Percentiles rank a stretch among this genome's conserved stretches.
Evolutionary conservation across 2,329 filamentous ascomycete species (phyloP).

Genomic region (Trichoderma semiorbis): DNA sequence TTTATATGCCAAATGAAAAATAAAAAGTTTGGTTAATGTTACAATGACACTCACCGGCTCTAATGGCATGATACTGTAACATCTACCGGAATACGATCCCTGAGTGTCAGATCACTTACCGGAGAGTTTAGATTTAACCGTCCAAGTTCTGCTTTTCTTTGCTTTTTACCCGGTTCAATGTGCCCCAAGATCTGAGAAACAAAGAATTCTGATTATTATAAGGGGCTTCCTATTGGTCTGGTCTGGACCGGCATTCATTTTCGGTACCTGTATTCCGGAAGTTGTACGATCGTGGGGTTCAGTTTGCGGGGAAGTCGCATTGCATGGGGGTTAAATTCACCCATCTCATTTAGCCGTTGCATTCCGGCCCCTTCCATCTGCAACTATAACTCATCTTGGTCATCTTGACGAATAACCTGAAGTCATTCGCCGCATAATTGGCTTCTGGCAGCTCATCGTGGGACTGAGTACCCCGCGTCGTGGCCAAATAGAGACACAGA

Average conservation of each 20-base stretch:
- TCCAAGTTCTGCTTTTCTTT: not conserved
- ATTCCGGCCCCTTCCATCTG: not conserved
- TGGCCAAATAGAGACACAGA: not conserved
- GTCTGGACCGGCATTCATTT: not conserved
- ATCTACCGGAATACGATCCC: not conserved
- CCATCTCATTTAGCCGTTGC: not conserved
- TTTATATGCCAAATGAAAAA: not conserved
- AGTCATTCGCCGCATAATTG: not conserved
- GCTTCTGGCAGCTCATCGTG: not conserved
- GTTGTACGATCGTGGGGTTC: not conserved
- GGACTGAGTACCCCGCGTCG: not conserved
- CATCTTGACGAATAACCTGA: not conserved
- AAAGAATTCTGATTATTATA: not conserved
- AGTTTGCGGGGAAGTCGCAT: not conserved
- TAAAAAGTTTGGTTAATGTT: not conserved
- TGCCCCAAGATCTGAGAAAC: not conserved
- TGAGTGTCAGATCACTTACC: not conserved
- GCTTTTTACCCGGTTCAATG: not conserved
- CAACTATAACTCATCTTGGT: not conserved
- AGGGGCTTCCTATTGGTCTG: not conserved
- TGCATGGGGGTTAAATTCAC: not conserved
- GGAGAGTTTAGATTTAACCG: not conserved
- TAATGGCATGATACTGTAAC: not conserved
- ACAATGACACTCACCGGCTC: not conserved
- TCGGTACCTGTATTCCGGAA: not conserved